Conservation (phyloP, 768 basidiomycete species). For the Neoboletus brunneissimus region DNA sequence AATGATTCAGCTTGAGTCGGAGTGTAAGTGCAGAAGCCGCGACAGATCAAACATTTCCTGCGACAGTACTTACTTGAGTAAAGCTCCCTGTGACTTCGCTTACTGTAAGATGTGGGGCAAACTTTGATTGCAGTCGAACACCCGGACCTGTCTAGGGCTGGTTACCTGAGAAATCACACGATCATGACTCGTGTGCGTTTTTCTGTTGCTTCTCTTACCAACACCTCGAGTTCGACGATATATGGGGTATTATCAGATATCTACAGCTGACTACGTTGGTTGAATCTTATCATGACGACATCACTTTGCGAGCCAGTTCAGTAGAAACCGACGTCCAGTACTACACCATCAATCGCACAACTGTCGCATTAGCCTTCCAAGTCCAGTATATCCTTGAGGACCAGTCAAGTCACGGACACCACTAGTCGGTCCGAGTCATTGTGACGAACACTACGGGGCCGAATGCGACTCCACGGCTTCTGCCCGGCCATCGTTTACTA, state of each 20-base stretch:
- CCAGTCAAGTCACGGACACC: background rate
- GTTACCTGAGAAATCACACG: background rate
- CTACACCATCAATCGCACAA: background rate
- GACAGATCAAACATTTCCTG: background rate
- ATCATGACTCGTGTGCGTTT: background rate
- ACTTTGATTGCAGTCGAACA: background rate
- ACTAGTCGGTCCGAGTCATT: background rate
- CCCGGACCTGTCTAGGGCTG: background rate
- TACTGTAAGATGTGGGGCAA: background rate
- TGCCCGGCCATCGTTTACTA: background rate
- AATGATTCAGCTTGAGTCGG: background rate
- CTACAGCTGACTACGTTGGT: background rate
- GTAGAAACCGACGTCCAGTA: background rate
- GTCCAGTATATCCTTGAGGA: background rate
- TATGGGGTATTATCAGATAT: background rate
- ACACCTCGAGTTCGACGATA: background rate
- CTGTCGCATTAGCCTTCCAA: background rate
- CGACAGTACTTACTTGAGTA: background rate
- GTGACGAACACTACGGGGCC: background rate
- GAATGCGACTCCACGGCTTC: background rate
- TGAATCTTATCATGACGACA: background rate
- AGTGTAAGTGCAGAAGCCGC: background rate
- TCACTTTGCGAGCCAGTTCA: background rate
- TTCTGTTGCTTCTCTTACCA: background rate
- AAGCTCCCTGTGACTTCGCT: background rate